These are phyloP conservation scores for Oryza rufipogon DNA, from an alignment of 176 grass and related monocot genomes.

Conservation along the genomic window DNA sequence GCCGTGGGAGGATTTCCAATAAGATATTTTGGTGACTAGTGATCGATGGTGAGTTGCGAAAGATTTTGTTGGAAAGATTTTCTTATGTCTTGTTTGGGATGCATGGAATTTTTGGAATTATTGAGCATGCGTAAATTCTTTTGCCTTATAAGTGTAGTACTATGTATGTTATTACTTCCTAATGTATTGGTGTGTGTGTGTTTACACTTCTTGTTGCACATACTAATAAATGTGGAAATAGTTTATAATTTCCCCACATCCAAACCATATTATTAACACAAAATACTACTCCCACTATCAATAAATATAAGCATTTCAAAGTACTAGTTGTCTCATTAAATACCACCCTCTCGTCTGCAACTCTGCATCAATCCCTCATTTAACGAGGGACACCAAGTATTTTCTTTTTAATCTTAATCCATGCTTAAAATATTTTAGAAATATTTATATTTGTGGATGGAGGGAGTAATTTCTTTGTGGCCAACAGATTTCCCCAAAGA, in stretches of 20 bases:
- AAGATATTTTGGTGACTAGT: too few species aligned
- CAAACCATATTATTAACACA: not conserved
- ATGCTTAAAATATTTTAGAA: too few species aligned
- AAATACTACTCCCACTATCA: not conserved
- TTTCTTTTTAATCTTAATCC: too few species aligned
- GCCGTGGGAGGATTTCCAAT: too few species aligned
- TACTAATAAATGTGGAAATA: not conserved
- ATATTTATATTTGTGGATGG: too few species aligned
- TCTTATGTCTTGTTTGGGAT: not conserved
- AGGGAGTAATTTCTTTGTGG: not conserved
- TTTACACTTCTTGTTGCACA: not conserved
- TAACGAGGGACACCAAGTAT: too few species aligned
- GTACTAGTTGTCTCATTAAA: too few species aligned
- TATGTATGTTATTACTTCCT: not conserved
- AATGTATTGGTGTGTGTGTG: not conserved
- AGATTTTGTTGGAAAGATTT: not conserved
- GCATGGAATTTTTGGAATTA: not conserved
- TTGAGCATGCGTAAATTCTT: not conserved
- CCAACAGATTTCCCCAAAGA: not conserved
- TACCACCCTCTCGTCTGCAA: too few species aligned
- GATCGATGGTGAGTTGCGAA: not conserved
- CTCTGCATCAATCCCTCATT: too few species aligned
- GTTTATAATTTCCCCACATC: not conserved
- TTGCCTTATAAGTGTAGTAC: not conserved
- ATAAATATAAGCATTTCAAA: too few species aligned